Conservation (phyloP, 345 rosid species). For the Abelmoschus esculentus region DNA sequence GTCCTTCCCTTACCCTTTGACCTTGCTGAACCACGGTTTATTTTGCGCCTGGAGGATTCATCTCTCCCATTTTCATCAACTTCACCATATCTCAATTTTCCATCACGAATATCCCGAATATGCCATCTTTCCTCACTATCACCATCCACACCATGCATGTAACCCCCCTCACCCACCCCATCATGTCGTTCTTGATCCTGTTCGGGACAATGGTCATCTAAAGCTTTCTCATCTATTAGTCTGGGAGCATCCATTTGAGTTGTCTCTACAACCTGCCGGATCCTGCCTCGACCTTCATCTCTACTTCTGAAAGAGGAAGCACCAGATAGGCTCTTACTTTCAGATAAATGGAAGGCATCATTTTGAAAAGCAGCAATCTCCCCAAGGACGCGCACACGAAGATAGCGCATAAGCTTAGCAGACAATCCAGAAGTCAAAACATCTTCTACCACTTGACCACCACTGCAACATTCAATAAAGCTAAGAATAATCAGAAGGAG, state of each 20-base stretch:
- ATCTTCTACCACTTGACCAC: conserved; percentile 88
- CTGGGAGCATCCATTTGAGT: conserved; percentile 36
- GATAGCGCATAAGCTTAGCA: conserved; percentile 89
- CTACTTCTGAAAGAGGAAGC: conserved; percentile 43
- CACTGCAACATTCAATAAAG: conserved; percentile 34
- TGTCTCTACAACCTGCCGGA: conserved; percentile 55
- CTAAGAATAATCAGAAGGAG: neutral
- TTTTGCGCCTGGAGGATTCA: conserved; percentile 60
- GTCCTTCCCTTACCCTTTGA: conserved; percentile 63
- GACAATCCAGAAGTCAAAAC: conserved; percentile 88
- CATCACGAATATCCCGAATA: conserved; percentile 38
- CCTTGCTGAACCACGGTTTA: conserved; percentile 49
- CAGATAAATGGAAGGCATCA: conserved; percentile 49
- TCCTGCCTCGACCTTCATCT: conserved; percentile 72
- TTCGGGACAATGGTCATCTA: conserved; percentile 35
- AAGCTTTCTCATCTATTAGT: conserved; percentile 27
- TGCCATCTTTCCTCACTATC: conserved; percentile 48
- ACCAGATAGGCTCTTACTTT: conserved; percentile 38
- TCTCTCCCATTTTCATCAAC: conserved; percentile 65
- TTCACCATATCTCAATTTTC: conserved; percentile 48
- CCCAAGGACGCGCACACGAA: conserved; percentile 79
- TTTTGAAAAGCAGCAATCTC: conserved; percentile 57
- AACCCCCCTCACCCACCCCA: conserved; percentile 31
- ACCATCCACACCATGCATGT: conserved; percentile 26
- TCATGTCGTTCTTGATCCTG: conserved; percentile 43